Base-by-base conservation (phyloP, 441 rosid species). In the Eutrema salsugineum region DNA sequence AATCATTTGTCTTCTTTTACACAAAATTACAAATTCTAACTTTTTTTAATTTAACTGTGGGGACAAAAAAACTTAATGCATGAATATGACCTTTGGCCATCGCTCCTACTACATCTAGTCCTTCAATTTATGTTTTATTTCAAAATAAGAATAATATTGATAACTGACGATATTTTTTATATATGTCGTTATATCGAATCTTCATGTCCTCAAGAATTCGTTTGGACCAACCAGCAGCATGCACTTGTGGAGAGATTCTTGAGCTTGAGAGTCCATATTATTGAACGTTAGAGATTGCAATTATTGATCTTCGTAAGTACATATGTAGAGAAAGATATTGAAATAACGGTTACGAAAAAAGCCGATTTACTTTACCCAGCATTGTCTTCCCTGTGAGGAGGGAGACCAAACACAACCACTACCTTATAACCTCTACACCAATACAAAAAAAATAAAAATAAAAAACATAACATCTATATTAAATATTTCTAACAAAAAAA, bases 1-100 rank as follows among this genome's bases (percentile, higher is more conserved):
- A 76, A 63, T 57, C n/a, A 49, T 60, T 46, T 66, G 57, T 61
- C 70, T 62, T 50, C 49, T 40, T 49, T 57, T 51, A 44, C 75
- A 72, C 80, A 71, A 81, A 66, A 71, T 48, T 75, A 78, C 82
- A 78, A 75, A 81, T 71, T 63, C 49, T 30, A 58, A 71, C 84
- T 81, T 81, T 79, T 72, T 70, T 64, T 16, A 42, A 14, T 35
- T 75, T 56, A 19, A 63, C n/a, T 65, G 68, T 77, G 72, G 79
- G 68, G 76, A 70, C 79, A 42, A 64, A 42, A 42, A 64, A 49
- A 70, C 58, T 57, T 65, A 71, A 64, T 70, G 72, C 72, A 64
- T 35, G 76, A 76, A 65, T 48, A 49, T 33, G 76, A 76, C 68
- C 20, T 9, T 12, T 53, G 35, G 36, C 56, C 44, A 24, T 42